Conservation (phyloP, 108 stramenopile genomes). For the Pseudonitzschia multiseries region DNA sequence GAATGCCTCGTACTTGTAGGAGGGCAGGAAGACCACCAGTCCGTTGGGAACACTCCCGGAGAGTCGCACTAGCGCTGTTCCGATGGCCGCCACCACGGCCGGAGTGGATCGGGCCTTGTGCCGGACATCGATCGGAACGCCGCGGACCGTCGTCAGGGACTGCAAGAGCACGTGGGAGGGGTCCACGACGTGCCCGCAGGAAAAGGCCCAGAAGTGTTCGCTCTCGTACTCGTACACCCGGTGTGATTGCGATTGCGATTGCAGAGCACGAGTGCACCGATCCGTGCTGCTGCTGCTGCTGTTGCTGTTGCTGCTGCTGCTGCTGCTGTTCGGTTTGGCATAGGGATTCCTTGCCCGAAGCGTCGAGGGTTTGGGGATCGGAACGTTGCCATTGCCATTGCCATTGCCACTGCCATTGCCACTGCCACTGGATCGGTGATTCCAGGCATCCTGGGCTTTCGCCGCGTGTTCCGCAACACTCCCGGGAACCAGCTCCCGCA, state of each 20-base stretch:
- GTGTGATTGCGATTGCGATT: background rate
- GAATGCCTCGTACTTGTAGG: slow-evolving; percentile 88
- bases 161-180: slow-evolving; percentile 55
- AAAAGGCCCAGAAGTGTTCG: slow-evolving; percentile 67
- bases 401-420: slow-evolving; percentile 25
- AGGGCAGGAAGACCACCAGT: slow-evolving; percentile 93
- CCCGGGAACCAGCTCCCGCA: slow-evolving; percentile 81
- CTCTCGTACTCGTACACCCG: slow-evolving; percentile 1
- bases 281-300: background rate
- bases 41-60: slow-evolving; percentile 78
- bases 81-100: slow-evolving; percentile 81
- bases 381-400: slow-evolving; percentile 32
- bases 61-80: slow-evolving; percentile 67
- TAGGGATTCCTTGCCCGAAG: background rate
- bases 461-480: slow-evolving; percentile 13
- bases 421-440: background rate
- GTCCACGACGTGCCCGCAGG: slow-evolving; percentile 95
- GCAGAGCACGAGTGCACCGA: background rate
- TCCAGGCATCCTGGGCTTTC: background rate
- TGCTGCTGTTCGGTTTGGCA: background rate
- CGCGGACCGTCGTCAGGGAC: slow-evolving; percentile 20
- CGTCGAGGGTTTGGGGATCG: no score
- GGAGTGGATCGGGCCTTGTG: slow-evolving; percentile 53
- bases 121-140: slow-evolving; percentile 79
- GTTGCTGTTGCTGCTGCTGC: no score